Base-by-base conservation (phyloP, 2,329 filamentous ascomycete genomes). In the Neonectria punicea region DNA sequence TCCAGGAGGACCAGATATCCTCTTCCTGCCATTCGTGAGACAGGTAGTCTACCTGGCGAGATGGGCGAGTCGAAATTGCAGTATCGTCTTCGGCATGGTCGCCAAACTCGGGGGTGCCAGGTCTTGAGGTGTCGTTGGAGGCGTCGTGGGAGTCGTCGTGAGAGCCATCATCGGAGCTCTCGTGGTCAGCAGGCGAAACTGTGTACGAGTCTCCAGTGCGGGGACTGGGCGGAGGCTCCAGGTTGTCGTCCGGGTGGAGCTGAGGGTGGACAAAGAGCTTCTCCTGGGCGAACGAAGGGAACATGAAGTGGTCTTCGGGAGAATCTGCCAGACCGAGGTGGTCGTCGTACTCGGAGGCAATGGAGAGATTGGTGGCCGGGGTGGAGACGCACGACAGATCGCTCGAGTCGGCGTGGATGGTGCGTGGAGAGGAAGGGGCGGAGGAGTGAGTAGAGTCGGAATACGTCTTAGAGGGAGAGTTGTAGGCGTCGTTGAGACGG, bases 1-100 rank as follows among this genome's bases (percentile, higher is more conserved):
- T 90, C 96, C 96, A 98, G 1, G 95, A 98, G 6, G 93, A 91
- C 94, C 94, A 98, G 28, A 98, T 97, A 79, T 99, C 95, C 79
- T 98, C 94, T 80, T 98, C 94, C 68, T 88, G 89, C 93, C 95
- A 97, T 67, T 95, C 89, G 76, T 98, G 93, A 18, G 94, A 97
- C 51, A 98, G 87, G 76, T 97, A 97, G 80, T 97, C 94, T n/a
- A 97, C 94, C 80, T 97, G 93, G 69, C 93, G 86, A 50, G 94
- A 94, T 2, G 93, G 93, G 74, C 92, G 89, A 36, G 85, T 85
- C 67, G 89, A 87, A 41, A 97, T 85, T 11, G 91, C 91, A 10
- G 90, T 92, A 78, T 97, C 94, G 72, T 97, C 94, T 70, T 92
- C 91, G 9, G 92, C 91, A 34, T 89, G 86, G 50, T 89, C 86